Percentiles rank a stretch among this genome's conserved stretches.
Conservation (phyloP, 2,329 filamentous ascomycete genomes). For the Calonectria multiphialidica region DNA sequence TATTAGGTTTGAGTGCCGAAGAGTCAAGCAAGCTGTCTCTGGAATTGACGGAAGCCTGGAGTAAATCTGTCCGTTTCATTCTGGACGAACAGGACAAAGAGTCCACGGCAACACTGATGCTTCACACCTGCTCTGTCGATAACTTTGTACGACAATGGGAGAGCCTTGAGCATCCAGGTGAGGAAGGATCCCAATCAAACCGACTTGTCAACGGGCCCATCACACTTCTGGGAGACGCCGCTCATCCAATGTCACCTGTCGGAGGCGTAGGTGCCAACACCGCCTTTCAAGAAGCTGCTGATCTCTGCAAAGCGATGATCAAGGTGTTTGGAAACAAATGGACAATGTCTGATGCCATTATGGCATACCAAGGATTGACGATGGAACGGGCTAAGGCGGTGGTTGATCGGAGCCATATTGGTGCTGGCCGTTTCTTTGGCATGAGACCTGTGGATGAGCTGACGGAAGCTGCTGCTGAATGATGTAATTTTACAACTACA, state of each 20-base stretch:
- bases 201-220: conserved; percentile 6
- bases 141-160: conserved; percentile 9
- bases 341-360: not conserved
- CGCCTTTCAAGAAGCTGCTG: conserved; percentile 28
- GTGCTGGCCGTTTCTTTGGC: conserved; percentile 7
- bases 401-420: not conserved
- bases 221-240: conserved; percentile 38
- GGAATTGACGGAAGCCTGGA: not conserved
- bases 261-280: conserved; percentile 35
- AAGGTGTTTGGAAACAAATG: not conserved
- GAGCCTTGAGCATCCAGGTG: conserved; percentile 12
- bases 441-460: conserved; percentile 4
- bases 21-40: not conserved
- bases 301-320: conserved; percentile 4
- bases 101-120: conserved; percentile 22
- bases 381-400: not conserved
- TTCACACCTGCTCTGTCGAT: not conserved
- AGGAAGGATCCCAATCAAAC: not conserved
- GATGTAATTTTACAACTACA: too few species aligned
- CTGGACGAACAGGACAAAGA: not conserved
- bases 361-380: conserved; percentile 10
- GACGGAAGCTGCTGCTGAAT: not conserved
- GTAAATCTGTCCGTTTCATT: not conserved
- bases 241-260: conserved; percentile 40
- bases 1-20: not conserved